phyloP scores from a whole-genome alignment of 441 rosid species.

The Euphorbia schlechtendalii region DNA sequence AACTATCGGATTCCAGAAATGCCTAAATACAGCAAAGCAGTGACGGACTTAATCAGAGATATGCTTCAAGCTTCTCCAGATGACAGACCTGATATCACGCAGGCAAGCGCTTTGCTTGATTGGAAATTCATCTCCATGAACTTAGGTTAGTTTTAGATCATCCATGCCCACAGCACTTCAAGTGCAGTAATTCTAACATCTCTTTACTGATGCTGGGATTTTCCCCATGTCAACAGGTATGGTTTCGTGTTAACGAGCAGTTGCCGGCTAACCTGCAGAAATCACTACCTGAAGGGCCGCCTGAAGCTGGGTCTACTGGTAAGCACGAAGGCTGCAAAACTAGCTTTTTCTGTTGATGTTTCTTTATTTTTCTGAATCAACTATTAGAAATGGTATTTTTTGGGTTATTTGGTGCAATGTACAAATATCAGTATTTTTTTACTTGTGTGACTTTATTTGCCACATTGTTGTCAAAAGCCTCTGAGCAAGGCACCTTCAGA shows the following conservation, averaged over 20 bases:
- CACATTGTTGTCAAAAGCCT: too few relatives aligned
- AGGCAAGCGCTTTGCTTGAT: conserved; percentile 81
- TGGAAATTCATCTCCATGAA: conserved; percentile 62
- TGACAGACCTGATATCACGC: conserved; percentile 94
- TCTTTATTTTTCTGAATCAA: background rate
- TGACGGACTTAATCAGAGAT: conserved; percentile 66
- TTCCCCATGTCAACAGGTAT: conserved; percentile 62
- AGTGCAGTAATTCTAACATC: conserved; percentile 32
- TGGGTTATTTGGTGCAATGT: too few relatives aligned
- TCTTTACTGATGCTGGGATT: conserved; percentile 38
- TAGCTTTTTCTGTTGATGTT: background rate
- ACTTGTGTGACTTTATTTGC: too few relatives aligned
- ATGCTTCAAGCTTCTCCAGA: conserved; percentile 90
- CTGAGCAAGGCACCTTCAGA: too few relatives aligned
- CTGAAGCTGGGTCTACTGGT: conserved; percentile 52
- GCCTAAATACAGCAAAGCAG: conserved; percentile 59
- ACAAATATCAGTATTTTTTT: too few relatives aligned
- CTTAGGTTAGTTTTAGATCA: conserved; percentile 68
- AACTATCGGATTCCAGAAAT: conserved; percentile 81
- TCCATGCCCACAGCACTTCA: conserved; percentile 24
- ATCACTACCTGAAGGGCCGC: conserved; percentile 73
- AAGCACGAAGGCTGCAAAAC: conserved; percentile 38
- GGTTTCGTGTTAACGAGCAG: conserved; percentile 94
- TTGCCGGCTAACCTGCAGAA: conserved; percentile 67
- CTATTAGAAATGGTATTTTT: background rate